A percentile compares a stretch with the other conserved stretches of the same genome.
phyloP scores from a whole-genome alignment of 768 basidiomycete genomes.

The Xerocomus spinulosus region DNA sequence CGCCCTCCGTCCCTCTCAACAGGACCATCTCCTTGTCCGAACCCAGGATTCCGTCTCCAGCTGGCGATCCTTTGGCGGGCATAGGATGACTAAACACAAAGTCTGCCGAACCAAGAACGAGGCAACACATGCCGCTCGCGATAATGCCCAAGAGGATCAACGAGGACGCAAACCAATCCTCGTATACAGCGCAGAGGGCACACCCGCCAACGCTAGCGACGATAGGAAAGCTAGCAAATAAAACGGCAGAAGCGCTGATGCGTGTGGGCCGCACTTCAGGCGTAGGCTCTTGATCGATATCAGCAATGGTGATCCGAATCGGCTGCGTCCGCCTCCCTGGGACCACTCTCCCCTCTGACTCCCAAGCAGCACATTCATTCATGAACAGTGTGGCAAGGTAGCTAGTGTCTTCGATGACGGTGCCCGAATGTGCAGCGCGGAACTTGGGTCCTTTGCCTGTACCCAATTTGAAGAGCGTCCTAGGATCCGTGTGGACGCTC shows the following conservation, averaged over 20 bases:
- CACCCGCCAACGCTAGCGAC: constrained; percentile 18
- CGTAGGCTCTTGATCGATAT: constrained; percentile 7
- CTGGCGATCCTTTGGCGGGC: constrained; percentile 23
- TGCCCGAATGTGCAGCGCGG: constrained; percentile 66
- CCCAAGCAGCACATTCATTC: constrained; percentile 12
- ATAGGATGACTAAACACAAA: constrained; percentile 20
- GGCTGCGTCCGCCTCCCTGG: constrained; percentile 9
- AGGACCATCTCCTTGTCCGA: constrained; percentile 20
- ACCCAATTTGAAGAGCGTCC: constrained; percentile 13
- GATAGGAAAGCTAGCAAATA: constrained; percentile 21
- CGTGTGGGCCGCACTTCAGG: constrained; percentile 5
- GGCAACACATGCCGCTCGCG: constrained; percentile 27
- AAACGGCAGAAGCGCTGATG: background rate
- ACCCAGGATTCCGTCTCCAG: constrained; percentile 28
- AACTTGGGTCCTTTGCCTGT: constrained; percentile 51
- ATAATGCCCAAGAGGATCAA: constrained; percentile 30
- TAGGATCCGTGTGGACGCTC: constrained; percentile 16
- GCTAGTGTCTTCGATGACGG: constrained; percentile 40
- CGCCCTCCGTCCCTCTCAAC: constrained; percentile 25
- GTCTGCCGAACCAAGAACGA: constrained; percentile 22
- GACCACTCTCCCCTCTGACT: constrained; percentile 6
- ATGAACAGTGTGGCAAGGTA: constrained; percentile 52
- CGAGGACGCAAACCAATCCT: constrained; percentile 25
- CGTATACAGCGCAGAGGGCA: constrained; percentile 12
- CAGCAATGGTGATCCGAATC: constrained; percentile 6